phyloP scores from a whole-genome alignment of 345 rosid species.

The Populus tremula region DNA sequence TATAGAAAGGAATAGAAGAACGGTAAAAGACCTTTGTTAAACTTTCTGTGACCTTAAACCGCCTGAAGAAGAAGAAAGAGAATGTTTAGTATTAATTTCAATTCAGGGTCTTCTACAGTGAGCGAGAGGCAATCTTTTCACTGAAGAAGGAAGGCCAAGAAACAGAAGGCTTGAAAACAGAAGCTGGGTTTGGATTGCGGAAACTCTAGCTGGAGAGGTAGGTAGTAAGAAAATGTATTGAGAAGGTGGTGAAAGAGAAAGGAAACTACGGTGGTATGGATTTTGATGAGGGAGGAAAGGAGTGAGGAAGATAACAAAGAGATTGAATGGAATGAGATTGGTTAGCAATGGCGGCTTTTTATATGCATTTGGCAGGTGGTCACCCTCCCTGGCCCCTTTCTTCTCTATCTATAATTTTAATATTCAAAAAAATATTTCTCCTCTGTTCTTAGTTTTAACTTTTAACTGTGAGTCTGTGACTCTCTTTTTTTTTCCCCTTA shows the following conservation, averaged over 20 bases:
- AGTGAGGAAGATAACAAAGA: background rate
- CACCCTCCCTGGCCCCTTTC: background rate
- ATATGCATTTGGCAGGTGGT: background rate
- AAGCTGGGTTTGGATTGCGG: background rate
- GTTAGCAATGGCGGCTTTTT: conserved; percentile 17
- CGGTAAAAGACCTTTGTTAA: background rate
- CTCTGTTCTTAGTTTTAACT: too few species aligned
- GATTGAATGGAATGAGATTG: background rate
- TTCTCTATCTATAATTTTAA: too few species aligned
- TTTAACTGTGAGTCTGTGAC: background rate
- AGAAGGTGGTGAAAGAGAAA: too few species aligned
- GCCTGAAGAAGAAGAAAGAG: background rate
- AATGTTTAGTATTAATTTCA: background rate
- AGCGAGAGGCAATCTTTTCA: background rate
- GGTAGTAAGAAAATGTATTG: too few species aligned
- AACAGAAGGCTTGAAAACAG: background rate
- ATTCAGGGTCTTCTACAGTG: background rate
- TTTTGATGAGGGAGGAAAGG: background rate
- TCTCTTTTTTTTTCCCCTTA: background rate
- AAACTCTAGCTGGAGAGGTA: background rate
- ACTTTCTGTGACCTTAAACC: background rate
- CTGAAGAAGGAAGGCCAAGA: background rate
- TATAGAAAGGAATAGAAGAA: background rate
- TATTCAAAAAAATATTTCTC: too few species aligned
- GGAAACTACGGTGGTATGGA: too few species aligned